Base-by-base conservation (phyloP, 202 grass and related monocot genomes). In the Panicum virgatum region DNA sequence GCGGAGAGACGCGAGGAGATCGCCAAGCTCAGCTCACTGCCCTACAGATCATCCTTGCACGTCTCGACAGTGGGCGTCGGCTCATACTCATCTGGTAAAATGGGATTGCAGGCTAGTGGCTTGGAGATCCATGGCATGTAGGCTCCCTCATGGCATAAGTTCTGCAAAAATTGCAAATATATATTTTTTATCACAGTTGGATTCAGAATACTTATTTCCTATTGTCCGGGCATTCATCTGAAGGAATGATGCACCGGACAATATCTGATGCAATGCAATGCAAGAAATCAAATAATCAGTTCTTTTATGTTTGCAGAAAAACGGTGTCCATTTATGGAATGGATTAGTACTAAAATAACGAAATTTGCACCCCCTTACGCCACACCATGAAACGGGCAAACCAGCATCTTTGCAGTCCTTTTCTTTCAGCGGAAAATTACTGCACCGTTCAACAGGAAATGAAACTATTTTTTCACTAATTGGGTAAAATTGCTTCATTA, bases 41-140 rank as follows among this genome's bases (percentile, higher is more conserved):
- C 74, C 40, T 66, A 42, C 18, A 1, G 30, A 2, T 72, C 80
- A 38, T 82, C 68, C 66, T 56, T 8, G 7, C 2, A 1, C 3
- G 48, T 81, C 52, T 67, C 44, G 4, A 75, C 20, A 13, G 51
- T 12, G 0, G 44, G 47, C 65, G 30, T 51, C 5, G 9, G 22
- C 42, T 89, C 57, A 1, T 62, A 48, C 12, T 90, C 80, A 45
- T 95, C 85, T 1, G 86, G 19, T 42, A 81, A 66, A 65, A 95
- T 85, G 51, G 87, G 90, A 74, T 92, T 57, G 52, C 73, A 72
- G 7, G 77, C 75, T 60, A 84, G 63, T 2, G 80, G 45, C 65
- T 88, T 92, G 62, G 88, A 37, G 29, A 90, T 71, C 93, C 90
- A 95, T 42, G 92, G 89, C 82, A 90, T 89, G 79, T 90, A 87